Conservation (phyloP, 192 early-diverging fungal species). For the Coemansia sp. region DNA sequence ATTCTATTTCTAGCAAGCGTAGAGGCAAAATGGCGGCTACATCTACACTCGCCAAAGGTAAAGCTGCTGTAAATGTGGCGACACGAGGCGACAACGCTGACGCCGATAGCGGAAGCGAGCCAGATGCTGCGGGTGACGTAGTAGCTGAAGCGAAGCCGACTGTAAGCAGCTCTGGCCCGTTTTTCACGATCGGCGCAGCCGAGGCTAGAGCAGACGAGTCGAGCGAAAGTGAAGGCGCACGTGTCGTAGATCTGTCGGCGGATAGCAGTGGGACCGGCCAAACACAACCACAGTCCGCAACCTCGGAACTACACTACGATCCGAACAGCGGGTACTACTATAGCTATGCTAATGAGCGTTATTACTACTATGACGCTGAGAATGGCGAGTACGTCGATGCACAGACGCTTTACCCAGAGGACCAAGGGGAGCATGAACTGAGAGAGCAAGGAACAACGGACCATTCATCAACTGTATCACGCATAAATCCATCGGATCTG, state of each 20-base stretch:
- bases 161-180: slow-evolving; percentile 10
- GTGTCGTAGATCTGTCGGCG: not conserved
- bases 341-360: slow-evolving; percentile 25
- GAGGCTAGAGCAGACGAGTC: not conserved
- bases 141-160: not conserved
- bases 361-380: slow-evolving; percentile 37
- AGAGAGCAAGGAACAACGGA: not conserved
- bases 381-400: slow-evolving; percentile 40
- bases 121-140: not conserved
- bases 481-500: slow-evolving; percentile 25
- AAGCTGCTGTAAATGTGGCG: not conserved
- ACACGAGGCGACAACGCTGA: slow-evolving; percentile 6
- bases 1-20: slow-evolving; percentile 40
- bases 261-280: not conserved
- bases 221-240: not conserved
- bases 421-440: not conserved
- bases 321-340: slow-evolving; percentile 52
- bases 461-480: slow-evolving; percentile 12
- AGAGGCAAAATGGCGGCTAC: slow-evolving; percentile 6
- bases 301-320: slow-evolving; percentile 34
- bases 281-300: not conserved
- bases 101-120: slow-evolving; percentile 9
- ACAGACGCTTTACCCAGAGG: not conserved
- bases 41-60: not conserved
- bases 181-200: slow-evolving; percentile 28